Evolutionary conservation across 176 grass and related monocot species (phyloP).

Genomic region (Cenchrus purpureus): DNA sequence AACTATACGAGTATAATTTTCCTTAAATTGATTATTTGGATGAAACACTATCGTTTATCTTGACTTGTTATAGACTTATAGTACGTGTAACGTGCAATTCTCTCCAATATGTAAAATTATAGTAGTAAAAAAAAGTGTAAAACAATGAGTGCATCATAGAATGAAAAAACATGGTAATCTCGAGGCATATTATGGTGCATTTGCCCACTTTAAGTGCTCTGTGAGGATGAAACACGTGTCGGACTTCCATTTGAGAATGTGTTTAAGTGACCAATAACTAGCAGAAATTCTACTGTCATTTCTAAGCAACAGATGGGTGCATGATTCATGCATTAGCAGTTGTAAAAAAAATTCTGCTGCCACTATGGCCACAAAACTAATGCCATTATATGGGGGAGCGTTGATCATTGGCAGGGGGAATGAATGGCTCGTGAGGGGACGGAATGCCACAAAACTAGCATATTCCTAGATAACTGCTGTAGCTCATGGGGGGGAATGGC

Average conservation of each 20-base stretch:
- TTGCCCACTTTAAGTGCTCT: slow-evolving; percentile 23
- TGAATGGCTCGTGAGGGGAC: too few relatives aligned
- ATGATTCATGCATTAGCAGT: too few relatives aligned
- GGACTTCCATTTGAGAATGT: slow-evolving; percentile 17
- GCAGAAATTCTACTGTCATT: background rate
- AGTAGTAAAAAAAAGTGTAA: background rate
- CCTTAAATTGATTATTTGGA: background rate
- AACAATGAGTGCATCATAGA: background rate
- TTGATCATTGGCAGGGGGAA: background rate
- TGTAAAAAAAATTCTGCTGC: background rate
- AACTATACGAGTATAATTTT: background rate
- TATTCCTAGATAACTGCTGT: background rate
- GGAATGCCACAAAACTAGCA: background rate
- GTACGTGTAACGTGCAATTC: slow-evolving; percentile 13
- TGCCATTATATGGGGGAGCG: slow-evolving; percentile 4
- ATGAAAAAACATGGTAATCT: slow-evolving; percentile 27
- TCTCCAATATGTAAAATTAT: slow-evolving; percentile 12
- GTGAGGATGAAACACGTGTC: background rate
- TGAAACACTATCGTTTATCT: slow-evolving; percentile 21
- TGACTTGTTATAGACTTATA: slow-evolving; percentile 20
- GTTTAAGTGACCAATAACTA: slow-evolving; percentile 4
- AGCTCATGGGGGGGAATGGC: slow-evolving; percentile 4
- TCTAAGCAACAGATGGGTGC: too few relatives aligned
- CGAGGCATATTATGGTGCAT: background rate
- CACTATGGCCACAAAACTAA: background rate